Evolutionary conservation across 352 stramenopile genomes (phyloP).

Genomic region (Globisporangium paroecandrum): DNA sequence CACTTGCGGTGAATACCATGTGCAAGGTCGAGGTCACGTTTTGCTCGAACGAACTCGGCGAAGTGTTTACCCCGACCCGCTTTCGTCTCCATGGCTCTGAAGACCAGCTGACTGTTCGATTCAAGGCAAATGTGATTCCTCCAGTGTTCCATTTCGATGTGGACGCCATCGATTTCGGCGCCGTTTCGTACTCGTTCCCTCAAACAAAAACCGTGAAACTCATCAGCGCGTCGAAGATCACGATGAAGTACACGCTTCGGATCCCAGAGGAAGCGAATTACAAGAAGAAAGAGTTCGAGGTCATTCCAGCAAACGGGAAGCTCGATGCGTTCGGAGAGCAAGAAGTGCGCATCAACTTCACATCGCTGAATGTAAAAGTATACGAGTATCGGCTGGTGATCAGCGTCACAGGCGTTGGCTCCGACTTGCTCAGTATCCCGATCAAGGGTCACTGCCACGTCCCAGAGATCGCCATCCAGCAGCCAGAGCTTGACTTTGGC

Average conservation of each 20-base stretch:
- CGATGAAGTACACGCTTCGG: constrained; percentile 86
- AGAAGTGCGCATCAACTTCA: constrained; percentile 85
- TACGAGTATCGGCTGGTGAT: constrained; percentile 93
- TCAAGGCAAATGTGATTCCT: constrained; percentile 90
- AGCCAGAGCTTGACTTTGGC: constrained; percentile 85
- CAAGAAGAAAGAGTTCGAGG: constrained; percentile 87
- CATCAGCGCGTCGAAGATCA: constrained; percentile 92
- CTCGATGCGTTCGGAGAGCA: constrained; percentile 82
- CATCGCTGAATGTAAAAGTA: constrained; percentile 82
- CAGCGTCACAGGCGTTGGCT: constrained; percentile 88
- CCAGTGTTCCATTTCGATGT: constrained; percentile 92
- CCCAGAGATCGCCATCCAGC: constrained; percentile 62
- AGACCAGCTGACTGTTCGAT: constrained; percentile 71
- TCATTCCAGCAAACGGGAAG: constrained; percentile 70
- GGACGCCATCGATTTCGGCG: constrained; percentile 90
- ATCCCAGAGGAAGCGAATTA: constrained; percentile 92
- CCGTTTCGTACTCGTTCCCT: constrained; percentile 89
- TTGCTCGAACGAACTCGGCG: constrained; percentile 79
- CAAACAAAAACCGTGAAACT: constrained; percentile 76
- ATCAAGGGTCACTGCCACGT: constrained; percentile 88
- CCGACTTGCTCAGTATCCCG: constrained; percentile 87
- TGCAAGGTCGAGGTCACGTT: constrained; percentile 86
- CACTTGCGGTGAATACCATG: constrained; percentile 74
- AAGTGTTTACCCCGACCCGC: constrained; percentile 80
- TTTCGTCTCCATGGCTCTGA: constrained; percentile 88